A percentile compares a stretch with the other conserved stretches of the same genome.
These are phyloP conservation scores for Fusarium sp. DNA, from an alignment of 2,329 filamentous ascomycete species.

Conservation along the genomic window DNA sequence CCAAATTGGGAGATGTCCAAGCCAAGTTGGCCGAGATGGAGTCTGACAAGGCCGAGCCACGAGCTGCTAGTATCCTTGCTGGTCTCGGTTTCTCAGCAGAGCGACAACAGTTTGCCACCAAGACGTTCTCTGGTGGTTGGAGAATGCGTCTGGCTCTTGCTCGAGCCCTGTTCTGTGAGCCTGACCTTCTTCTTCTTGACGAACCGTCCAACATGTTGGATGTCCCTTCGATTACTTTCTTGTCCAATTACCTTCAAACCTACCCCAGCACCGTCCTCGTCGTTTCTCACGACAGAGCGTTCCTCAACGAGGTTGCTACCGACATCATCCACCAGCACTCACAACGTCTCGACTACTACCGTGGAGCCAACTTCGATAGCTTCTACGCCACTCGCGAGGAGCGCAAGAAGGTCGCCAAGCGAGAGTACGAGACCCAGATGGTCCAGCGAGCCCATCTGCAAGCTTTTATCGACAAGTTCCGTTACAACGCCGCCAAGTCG, in stretches of 20 bases:
- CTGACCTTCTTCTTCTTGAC: slow-evolving; percentile 93
- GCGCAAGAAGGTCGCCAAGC: slow-evolving; percentile 93
- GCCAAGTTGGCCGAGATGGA: slow-evolving; percentile 97
- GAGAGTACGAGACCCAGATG: slow-evolving; percentile 99
- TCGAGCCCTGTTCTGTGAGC: slow-evolving; percentile 96
- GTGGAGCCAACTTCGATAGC: slow-evolving; percentile 94
- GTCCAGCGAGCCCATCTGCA: slow-evolving; percentile 91
- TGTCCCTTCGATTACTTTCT: slow-evolving; percentile 98
- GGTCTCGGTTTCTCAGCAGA: slow-evolving; percentile 97
- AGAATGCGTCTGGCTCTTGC: slow-evolving; percentile 97
- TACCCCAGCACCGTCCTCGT: slow-evolving; percentile 97
- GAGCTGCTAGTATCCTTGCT: slow-evolving; percentile 94
- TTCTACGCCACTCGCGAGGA: slow-evolving; percentile 99
- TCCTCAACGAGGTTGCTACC: slow-evolving; percentile 98
- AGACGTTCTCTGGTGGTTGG: slow-evolving; percentile 99
- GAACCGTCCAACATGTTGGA: slow-evolving; percentile 99
- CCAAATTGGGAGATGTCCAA: slow-evolving; percentile 91
- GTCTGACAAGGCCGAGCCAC: slow-evolving; percentile 95
- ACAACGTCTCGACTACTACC: slow-evolving; percentile 97
- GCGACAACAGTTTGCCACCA: slow-evolving; percentile 91
- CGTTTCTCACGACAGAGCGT: slow-evolving; percentile 98
- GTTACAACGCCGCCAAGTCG: slow-evolving; percentile 98
- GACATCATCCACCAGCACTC: slow-evolving; percentile 99
- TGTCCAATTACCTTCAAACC: slow-evolving; percentile 91
- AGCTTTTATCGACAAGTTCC: slow-evolving; percentile 99